phyloP scores from a whole-genome alignment of 768 basidiomycete species.

The Lentinula boryana region DNA sequence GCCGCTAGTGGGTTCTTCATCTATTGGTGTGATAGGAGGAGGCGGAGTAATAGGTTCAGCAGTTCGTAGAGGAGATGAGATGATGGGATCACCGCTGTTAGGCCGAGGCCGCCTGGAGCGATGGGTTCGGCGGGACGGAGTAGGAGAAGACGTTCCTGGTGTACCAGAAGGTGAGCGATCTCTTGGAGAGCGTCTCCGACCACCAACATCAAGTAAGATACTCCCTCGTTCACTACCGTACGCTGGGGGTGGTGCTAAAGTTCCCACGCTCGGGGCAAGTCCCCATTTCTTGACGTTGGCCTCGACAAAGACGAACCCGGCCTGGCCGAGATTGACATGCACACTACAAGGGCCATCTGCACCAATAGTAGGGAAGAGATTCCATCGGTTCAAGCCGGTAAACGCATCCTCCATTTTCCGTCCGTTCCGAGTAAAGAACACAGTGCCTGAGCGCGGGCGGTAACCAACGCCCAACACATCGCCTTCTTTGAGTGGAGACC shows the following conservation, averaged over 20 bases:
- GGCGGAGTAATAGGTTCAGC: constrained; percentile 47
- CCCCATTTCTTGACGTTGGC: constrained; percentile 99
- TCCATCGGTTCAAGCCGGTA: constrained; percentile 81
- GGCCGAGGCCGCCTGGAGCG: constrained; percentile 52
- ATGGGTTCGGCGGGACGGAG: constrained; percentile 49
- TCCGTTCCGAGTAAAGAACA: constrained; percentile 99
- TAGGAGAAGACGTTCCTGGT: constrained; percentile 34
- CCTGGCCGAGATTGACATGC: constrained; percentile 96
- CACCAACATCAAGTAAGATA: constrained; percentile 89
- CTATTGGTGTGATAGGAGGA: constrained; percentile 74
- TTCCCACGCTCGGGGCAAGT: constrained; percentile 93
- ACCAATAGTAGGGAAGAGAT: constrained; percentile 95
- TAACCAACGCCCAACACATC: constrained; percentile 96
- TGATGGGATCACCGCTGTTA: constrained; percentile 34
- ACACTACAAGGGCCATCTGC: constrained; percentile 95
- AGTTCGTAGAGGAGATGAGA: constrained; percentile 63
- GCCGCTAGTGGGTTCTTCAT: constrained; percentile 45
- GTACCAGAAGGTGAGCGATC: constrained; percentile 37
- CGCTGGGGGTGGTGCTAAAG: constrained; percentile 94
- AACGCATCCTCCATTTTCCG: constrained; percentile 97
- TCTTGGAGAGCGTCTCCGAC: constrained; percentile 35
- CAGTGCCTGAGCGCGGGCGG: constrained; percentile 91
- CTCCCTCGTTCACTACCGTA: constrained; percentile 97
- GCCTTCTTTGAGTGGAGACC: constrained; percentile 82
- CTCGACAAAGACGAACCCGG: constrained; percentile 98